phyloP scores from a whole-genome alignment of 179 eudicot genomes.

The Spergularia azorica region DNA sequence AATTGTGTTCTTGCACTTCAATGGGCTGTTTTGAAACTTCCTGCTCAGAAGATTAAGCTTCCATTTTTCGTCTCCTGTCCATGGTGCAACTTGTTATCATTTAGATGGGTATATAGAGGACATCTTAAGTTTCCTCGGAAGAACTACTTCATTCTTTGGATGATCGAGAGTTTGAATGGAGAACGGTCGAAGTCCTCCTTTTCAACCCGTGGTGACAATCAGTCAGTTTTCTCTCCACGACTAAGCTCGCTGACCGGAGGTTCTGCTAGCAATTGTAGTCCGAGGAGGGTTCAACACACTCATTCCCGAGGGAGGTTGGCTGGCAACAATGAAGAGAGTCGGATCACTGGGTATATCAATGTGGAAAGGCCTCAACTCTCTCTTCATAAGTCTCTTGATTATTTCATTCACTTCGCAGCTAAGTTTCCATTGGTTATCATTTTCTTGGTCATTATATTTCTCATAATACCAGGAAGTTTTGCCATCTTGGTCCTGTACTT shows the following conservation, averaged over 20 bases:
- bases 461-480: constrained; percentile 55
- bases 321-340: constrained; percentile 22
- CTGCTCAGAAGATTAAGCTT: constrained; percentile 50
- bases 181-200: constrained; percentile 50
- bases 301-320: constrained; percentile 30
- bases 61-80: constrained; percentile 73
- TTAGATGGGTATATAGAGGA: constrained; percentile 57
- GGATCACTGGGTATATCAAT: constrained; percentile 17
- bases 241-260: constrained; percentile 33
- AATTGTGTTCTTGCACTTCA: constrained; percentile 66
- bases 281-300: constrained; percentile 32
- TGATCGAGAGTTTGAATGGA: constrained; percentile 76
- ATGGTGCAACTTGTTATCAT: constrained; percentile 61
- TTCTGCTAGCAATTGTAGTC: constrained; percentile 25
- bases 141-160: constrained; percentile 81
- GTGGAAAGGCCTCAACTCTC: constrained; percentile 50
- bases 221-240: constrained; percentile 40
- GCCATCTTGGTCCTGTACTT: constrained; percentile 50
- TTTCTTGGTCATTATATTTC: constrained; percentile 49
- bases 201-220: constrained; percentile 35
- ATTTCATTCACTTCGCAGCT: constrained; percentile 46
- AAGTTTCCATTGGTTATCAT: constrained; percentile 62
- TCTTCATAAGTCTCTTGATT: constrained; percentile 57
- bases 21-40: constrained; percentile 53
- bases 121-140: constrained; percentile 62